These are phyloP conservation scores for Termitomyces sp. DNA, from an alignment of 768 basidiomycete genomes.

Conservation along the genomic window DNA sequence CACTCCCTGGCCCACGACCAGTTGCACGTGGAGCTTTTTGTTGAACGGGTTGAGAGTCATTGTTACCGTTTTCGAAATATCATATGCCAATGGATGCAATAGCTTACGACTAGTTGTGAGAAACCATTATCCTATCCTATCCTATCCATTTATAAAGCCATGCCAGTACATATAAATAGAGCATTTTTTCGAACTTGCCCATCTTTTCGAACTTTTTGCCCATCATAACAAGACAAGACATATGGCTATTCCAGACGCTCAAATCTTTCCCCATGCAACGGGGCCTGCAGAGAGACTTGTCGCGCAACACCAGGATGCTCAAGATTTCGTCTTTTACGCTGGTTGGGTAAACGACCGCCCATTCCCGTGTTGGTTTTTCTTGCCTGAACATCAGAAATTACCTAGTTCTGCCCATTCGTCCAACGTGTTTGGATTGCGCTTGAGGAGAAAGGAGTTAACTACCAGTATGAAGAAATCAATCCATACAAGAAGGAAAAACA, in stretches of 20 bases:
- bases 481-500: slow-evolving; percentile 66
- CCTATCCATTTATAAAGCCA: no score
- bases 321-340: slow-evolving; percentile 56
- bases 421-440: slow-evolving; percentile 64
- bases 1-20: no score
- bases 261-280: slow-evolving; percentile 59
- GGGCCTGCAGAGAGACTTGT: slow-evolving; percentile 50
- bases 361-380: not conserved
- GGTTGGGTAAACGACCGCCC: slow-evolving; percentile 44
- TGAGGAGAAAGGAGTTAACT: slow-evolving; percentile 63
- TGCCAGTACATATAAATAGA: no score
- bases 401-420: slow-evolving; percentile 55
- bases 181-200: no score
- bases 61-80: not conserved
- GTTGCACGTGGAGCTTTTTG: no score
- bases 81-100: not conserved
- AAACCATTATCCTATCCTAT: no score
- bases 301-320: slow-evolving; percentile 44
- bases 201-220: no score
- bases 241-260: slow-evolving; percentile 44
- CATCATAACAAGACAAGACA: not conserved
- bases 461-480: slow-evolving; percentile 65
- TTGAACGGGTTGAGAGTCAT: no score
- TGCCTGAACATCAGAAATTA: slow-evolving; percentile 4
- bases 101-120: not conserved